Conservation (phyloP, 2,329 filamentous ascomycete genomes). For the Keithomyces neogunnii region DNA sequence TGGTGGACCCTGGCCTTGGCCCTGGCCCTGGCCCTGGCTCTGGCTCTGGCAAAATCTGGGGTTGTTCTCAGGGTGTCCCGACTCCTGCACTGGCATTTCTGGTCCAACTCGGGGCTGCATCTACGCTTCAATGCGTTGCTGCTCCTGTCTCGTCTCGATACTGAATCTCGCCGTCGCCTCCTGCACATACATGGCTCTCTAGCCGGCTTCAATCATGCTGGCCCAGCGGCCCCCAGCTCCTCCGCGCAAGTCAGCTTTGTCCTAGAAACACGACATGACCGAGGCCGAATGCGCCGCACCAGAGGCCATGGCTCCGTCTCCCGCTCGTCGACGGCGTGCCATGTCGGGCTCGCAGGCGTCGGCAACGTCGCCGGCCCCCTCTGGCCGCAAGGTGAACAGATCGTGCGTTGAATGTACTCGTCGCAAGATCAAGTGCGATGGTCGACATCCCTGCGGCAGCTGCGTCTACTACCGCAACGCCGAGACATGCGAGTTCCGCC, state of each 20-base stretch:
- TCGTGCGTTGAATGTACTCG: constrained; percentile 20
- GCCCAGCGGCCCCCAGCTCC: too few relatives aligned
- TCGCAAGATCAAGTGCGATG: constrained; percentile 30
- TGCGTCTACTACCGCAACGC: constrained; percentile 24
- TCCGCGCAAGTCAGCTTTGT: too few relatives aligned
- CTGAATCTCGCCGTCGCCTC: too few relatives aligned
- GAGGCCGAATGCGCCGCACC: background rate
- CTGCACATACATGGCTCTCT: too few relatives aligned
- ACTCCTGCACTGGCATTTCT: background rate
- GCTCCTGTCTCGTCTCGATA: too few relatives aligned
- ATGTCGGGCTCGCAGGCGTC: background rate
- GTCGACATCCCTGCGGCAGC: constrained; percentile 26
- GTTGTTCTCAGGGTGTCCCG: background rate
- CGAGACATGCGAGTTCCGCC: constrained; percentile 19
- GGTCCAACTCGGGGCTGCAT: too few relatives aligned
- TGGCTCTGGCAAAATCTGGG: too few relatives aligned
- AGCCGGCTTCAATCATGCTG: too few relatives aligned
- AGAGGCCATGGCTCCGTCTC: background rate
- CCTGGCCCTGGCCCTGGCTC: too few relatives aligned
- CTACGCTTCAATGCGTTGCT: too few relatives aligned
- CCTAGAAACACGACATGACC: too few relatives aligned
- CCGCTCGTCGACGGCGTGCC: background rate
- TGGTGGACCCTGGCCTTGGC: too few relatives aligned
- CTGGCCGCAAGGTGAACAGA: constrained; percentile 12
- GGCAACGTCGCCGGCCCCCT: background rate